Evolutionary conservation across 1,139 yeast species (phyloP).

Genomic region (Pichia sp.): DNA sequence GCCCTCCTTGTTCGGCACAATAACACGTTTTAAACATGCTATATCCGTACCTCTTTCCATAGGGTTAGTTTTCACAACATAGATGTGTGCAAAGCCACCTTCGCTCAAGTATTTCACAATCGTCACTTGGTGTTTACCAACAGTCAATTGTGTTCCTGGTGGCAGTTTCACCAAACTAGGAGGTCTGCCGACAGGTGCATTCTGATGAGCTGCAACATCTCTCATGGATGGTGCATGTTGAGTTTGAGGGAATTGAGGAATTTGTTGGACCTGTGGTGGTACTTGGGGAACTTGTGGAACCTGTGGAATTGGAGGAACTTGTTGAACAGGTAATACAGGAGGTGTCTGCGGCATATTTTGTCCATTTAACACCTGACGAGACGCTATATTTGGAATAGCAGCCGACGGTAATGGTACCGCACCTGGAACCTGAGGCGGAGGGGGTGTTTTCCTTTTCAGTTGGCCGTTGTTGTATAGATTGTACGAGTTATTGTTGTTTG

Average conservation of each 20-base stretch:
- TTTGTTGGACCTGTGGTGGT: neutral
- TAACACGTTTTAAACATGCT: constrained; percentile 66
- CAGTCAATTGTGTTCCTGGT: constrained; percentile 26
- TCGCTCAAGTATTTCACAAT: constrained; percentile 27
- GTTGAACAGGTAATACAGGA: constrained; percentile 1
- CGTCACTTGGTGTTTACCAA: constrained; percentile 27
- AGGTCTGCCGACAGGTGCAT: constrained; percentile 3
- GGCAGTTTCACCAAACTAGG: constrained; percentile 21
- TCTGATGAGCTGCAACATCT: constrained; percentile 1
- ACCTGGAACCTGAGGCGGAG: constrained; percentile 2
- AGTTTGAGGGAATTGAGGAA: neutral
- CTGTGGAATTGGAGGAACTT: constrained; percentile 1
- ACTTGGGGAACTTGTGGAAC: constrained; percentile 1
- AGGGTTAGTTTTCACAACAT: constrained; percentile 57
- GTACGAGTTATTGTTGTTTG: neutral
- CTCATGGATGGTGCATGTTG: neutral
- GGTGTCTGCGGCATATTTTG: neutral
- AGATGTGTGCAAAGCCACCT: constrained; percentile 77
- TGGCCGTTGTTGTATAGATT: neutral
- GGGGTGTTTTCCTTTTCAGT: constrained; percentile 2
- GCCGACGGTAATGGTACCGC: neutral
- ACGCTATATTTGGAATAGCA: neutral
- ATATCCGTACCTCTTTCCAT: constrained; percentile 30
- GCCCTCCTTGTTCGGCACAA: constrained; percentile 67
- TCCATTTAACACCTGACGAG: neutral